Conservation (phyloP, 805 yeast species). For the Wickerhamomyces queroliae region DNA sequence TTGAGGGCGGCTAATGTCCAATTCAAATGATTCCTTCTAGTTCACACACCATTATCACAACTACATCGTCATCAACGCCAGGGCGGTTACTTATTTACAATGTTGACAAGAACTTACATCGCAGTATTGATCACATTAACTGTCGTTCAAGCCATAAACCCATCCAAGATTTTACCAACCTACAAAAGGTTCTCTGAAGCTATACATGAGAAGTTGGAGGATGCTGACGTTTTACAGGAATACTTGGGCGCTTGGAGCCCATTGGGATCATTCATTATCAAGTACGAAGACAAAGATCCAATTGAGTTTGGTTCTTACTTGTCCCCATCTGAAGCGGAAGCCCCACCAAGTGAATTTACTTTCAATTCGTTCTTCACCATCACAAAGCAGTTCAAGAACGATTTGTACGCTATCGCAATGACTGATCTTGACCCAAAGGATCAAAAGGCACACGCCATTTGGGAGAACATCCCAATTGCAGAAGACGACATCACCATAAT, state of each 20-base stretch:
- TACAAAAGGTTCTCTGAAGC: background rate
- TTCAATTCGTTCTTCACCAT: slow-evolving; percentile 12
- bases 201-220: background rate
- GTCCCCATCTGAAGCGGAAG: slow-evolving; percentile 12
- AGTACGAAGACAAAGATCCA: slow-evolving; percentile 4
- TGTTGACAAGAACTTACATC: background rate
- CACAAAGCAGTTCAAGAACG: slow-evolving; percentile 1
- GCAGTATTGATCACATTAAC: background rate
- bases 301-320: slow-evolving; percentile 15
- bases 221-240: background rate
- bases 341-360: slow-evolving; percentile 7
- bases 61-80: no score
- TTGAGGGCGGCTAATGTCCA: no score
- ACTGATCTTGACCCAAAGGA: slow-evolving; percentile 11
- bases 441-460: slow-evolving; percentile 14
- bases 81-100: background rate
- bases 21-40: no score
- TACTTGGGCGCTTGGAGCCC: background rate
- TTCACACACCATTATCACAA: no score
- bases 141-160: background rate
- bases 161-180: background rate
- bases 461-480: slow-evolving; percentile 13
- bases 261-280: background rate
- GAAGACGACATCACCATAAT: slow-evolving; percentile 1
- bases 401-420: slow-evolving; percentile 9